Evolutionary conservation across 2,329 filamentous ascomycete genomes (phyloP).

Genomic region (Acrodontium crateriforme): DNA sequence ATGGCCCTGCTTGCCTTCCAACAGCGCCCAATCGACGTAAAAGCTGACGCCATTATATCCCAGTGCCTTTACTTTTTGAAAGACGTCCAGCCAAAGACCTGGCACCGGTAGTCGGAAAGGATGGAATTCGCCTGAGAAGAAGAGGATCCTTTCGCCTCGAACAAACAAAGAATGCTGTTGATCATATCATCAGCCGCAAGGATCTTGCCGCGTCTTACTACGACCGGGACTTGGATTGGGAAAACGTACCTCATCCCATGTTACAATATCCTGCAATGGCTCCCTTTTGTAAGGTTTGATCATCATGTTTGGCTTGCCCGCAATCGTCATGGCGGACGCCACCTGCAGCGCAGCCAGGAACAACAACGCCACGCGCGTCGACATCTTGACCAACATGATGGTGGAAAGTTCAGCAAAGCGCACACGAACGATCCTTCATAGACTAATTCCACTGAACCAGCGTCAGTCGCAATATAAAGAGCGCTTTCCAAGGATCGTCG

Average conservation of each 20-base stretch:
- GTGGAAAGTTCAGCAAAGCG: too few species aligned
- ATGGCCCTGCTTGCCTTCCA: constrained; percentile 58
- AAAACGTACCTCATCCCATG: constrained; percentile 47
- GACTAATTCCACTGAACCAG: too few species aligned
- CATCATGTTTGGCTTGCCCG: constrained; percentile 35
- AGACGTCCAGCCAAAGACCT: constrained; percentile 53
- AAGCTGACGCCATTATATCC: constrained; percentile 72
- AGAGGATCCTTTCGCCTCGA: constrained; percentile 52
- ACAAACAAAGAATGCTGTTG: constrained; percentile 49
- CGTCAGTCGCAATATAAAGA: too few species aligned
- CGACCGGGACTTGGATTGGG: not conserved
- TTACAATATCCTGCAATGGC: constrained; percentile 45
- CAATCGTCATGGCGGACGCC: constrained; percentile 32
- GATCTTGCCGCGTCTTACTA: not conserved
- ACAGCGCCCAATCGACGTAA: constrained; percentile 64
- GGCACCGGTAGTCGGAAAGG: constrained; percentile 52
- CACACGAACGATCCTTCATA: too few species aligned
- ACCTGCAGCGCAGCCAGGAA: constrained; percentile 9
- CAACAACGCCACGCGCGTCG: constrained; percentile 16
- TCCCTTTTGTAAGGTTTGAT: constrained; percentile 37
- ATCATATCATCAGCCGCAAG: constrained; percentile 1
- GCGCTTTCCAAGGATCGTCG: too few species aligned
- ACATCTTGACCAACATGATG: too few species aligned
- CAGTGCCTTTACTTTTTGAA: constrained; percentile 70
- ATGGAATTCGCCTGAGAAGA: constrained; percentile 64